Conservation (phyloP, 148 eudicot genomes). For the Chenopodium berlandieri region DNA sequence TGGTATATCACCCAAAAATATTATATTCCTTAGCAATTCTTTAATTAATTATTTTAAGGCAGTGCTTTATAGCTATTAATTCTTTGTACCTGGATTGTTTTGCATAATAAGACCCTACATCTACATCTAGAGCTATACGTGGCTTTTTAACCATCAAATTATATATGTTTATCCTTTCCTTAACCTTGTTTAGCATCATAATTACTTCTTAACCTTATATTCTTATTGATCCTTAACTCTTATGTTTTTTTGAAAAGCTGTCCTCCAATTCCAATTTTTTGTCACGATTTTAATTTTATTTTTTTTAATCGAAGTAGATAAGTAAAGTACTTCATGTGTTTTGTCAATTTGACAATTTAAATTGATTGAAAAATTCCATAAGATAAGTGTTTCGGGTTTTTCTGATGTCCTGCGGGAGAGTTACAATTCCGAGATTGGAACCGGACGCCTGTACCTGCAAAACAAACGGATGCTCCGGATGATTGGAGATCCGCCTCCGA, state of each 20-base stretch:
- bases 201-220: background rate
- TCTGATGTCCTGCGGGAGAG: too few relatives aligned
- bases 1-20: conserved; percentile 19
- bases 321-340: too few relatives aligned
- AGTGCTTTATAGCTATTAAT: conserved; percentile 26
- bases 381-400: too few relatives aligned
- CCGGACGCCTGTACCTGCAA: too few relatives aligned
- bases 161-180: conserved; percentile 7
- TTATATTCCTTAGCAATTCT: background rate
- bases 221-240: background rate
- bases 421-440: too few relatives aligned
- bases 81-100: conserved; percentile 21
- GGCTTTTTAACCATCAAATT: conserved; percentile 32
- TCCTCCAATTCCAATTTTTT: background rate
- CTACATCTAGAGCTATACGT: conserved; percentile 29
- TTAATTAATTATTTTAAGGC: background rate
- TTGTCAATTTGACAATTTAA: too few relatives aligned
- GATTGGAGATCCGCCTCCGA: too few relatives aligned
- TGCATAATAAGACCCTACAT: background rate
- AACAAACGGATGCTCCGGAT: too few relatives aligned
- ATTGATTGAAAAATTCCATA: too few relatives aligned
- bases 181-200: conserved; percentile 17
- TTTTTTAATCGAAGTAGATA: too few relatives aligned
- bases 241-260: background rate
- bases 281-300: too few relatives aligned